Base-by-base conservation (phyloP, 1,139 yeast species). In the Yamadazyma spencermartinsiae region DNA sequence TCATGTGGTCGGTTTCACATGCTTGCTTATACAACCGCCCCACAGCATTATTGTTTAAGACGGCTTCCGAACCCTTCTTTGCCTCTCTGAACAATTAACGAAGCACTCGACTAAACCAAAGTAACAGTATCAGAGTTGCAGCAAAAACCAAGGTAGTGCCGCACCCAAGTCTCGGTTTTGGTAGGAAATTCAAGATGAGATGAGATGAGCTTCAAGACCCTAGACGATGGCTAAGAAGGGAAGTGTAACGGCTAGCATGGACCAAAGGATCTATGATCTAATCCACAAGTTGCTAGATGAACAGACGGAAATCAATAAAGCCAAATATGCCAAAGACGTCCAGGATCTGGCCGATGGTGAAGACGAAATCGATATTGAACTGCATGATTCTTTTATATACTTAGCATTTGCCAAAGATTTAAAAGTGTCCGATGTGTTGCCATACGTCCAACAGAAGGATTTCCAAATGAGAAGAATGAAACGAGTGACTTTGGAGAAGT, bases 381-480 rank as follows among this genome's bases (percentile, higher is more conserved):
- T 16, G 9, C n/a, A 16, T 15, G 74, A 66, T 40, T 65, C 69
- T 19, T 58, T 61, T 49, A 57, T 65, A 35, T 52, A 65, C 52
- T 65, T 79, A 6, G 86, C 80, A 2, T 64, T 82, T 19, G 90
- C 89, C 1, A 71, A 71, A 48, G 84, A 83, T 46, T 59, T 85
- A 35, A 66, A 65, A 9, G 55, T 65, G 1, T 51, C 64, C 3
- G 86, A 82, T 39, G 72, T 81, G 1, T 50, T 80, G 12, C 65
- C 72, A 4, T 83, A 72, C 50, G 75, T 78, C 13, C 82, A 79
- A 45, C 54, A 66, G 23, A 80, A 80, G 39, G 95, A 87, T 48
- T 63, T 79, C 30, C 75, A 80, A 27, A 63, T 88, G 51, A 76
- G 80, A 42, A 65, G 97, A 45, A 79, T 80, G 55, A 89, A 89